Percentiles rank a stretch among this genome's conserved stretches.
phyloP scores from a whole-genome alignment of 2,329 filamentous ascomycete species.

The Helminthosporium solani region DNA sequence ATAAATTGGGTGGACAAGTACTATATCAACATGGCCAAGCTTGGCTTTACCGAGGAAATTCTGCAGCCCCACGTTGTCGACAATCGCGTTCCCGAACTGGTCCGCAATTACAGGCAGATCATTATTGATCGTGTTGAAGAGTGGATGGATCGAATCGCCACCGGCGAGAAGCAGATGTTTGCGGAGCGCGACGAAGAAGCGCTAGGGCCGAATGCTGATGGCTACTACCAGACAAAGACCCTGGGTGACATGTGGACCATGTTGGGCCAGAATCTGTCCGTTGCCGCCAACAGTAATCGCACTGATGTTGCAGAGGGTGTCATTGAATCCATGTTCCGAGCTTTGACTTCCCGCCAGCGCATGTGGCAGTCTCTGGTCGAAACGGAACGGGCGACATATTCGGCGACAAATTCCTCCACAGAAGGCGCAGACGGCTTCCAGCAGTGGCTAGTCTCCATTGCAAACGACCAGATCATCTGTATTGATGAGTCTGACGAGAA shows the following conservation, averaged over 20 bases:
- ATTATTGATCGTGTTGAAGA: slow-evolving; percentile 95
- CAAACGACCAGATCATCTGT: slow-evolving; percentile 97
- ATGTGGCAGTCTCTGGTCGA: slow-evolving; percentile 87
- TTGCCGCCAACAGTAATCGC: slow-evolving; percentile 80
- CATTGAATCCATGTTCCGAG: slow-evolving; percentile 91
- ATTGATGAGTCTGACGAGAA: slow-evolving; percentile 80
- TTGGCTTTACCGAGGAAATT: slow-evolving; percentile 76
- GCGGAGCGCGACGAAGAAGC: slow-evolving; percentile 74
- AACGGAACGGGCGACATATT: slow-evolving; percentile 77
- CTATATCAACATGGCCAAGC: slow-evolving; percentile 90
- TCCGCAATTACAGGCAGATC: slow-evolving; percentile 89
- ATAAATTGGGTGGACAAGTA: slow-evolving; percentile 96
- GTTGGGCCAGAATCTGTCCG: slow-evolving; percentile 87
- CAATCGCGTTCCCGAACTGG: slow-evolving; percentile 83
- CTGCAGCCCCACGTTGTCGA: slow-evolving; percentile 85
- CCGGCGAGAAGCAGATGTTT: slow-evolving; percentile 79
- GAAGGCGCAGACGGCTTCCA: slow-evolving; percentile 73
- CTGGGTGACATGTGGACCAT: slow-evolving; percentile 96
- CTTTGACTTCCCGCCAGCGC: slow-evolving; percentile 78
- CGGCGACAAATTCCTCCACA: slow-evolving; percentile 45
- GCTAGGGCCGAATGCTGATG: slow-evolving; percentile 74
- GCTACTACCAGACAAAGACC: slow-evolving; percentile 88
- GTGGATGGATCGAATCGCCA: slow-evolving; percentile 94
- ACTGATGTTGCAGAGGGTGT: slow-evolving; percentile 92
- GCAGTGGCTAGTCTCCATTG: slow-evolving; percentile 94